Base-by-base conservation (phyloP, 768 basidiomycete species). In the Calvatia gigantea region DNA sequence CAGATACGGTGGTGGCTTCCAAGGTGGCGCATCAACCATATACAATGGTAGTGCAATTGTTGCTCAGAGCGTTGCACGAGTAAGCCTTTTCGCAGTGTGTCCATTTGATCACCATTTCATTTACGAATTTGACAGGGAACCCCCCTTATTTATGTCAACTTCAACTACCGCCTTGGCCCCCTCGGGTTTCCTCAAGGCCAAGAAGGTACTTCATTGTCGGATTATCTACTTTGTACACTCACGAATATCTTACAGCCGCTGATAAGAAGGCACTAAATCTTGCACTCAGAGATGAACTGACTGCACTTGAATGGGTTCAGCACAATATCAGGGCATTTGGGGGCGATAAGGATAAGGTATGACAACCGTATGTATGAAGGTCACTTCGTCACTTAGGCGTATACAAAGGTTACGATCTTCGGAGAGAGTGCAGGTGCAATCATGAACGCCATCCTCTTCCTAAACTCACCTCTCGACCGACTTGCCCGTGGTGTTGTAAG, bases 391-490 rank as follows among this genome's bases (percentile, higher is more conserved):
- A n/a, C 2, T 21, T 38, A 39, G 41, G 14, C n/a, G 27, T 47
- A 2, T 8, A 14, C 21, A 5, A 44, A 78, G 72, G 79, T 84
- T 2, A 82, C 80, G 2, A 64, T 78, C 25, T 77, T 77, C 49
- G 84, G 83, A n/a, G 74, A 84, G 58, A 78, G 75, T 38, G 83
- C 82, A 7, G 82, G 83, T 5, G 78, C 82, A 17, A 77, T 77
- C 48, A 67, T 66, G 59, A 72, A 72, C n/a, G 63, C 72, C 1
- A 65, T 78, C 50, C 70, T 75, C 25, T 71, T 72, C 52, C 64
- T 76, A 39, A 70, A 72, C 58, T 69, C 67, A 2, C 62, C 58
- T 21, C 60, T 74, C 31, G 66, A 65, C 41, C 62, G 64, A 25
- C 55, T 74, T 9, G 73, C 71, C 12, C 64, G 72, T 25, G 75